Base-by-base conservation (phyloP, 2,329 filamentous ascomycete species). In the Colletotrichum nymphaeae region DNA sequence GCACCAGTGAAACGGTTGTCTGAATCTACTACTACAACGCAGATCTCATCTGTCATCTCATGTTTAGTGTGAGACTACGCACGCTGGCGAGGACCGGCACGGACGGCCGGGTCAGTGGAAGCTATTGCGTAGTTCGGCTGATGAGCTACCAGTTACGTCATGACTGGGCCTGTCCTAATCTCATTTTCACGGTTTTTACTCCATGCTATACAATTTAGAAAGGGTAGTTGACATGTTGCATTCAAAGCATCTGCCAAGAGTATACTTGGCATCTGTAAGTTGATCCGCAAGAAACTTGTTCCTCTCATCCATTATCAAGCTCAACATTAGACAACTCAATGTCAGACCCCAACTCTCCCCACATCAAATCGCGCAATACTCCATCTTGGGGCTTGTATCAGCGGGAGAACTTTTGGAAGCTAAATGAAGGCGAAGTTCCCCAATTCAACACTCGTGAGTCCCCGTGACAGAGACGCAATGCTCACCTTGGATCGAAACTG, bases 351-450 rank as follows among this genome's bases (percentile, higher is more conserved):
- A 65, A 76, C 6, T 76, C 77, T 1, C 78, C 76, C 24, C 72
- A 75, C 37, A 77, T 78, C 72, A 75, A 78, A 67, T 73, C 72
- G 19, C 68, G 77, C 30, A 75, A 78, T 24, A 76, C 75, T 22
- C 76, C 76, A n/a, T 74, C 73, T n/a, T 79, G 77, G 78, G 76
- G 73, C 24, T 67, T 78, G 2, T 79, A 78, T 22, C 78, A 79
- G 64, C 77, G 77, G 3, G 76, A 79, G 8, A 75, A 77, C 42
- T 78, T 79, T 12, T 79, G 77, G 78, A 79, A 78, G 19, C 55
- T 74, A 4, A 79, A 79, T 35, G 75, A 78, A 1, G 75, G 75
- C 1, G 49, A 77, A 19, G 74, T 77, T n/a, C 75, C 76, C 22
- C 68, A 67, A 1, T 79, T 78, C 66, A 78, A 78, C 12, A 78